Conservation (phyloP, 2,329 filamentous ascomycete genomes). For the Alternaria brassicae region DNA sequence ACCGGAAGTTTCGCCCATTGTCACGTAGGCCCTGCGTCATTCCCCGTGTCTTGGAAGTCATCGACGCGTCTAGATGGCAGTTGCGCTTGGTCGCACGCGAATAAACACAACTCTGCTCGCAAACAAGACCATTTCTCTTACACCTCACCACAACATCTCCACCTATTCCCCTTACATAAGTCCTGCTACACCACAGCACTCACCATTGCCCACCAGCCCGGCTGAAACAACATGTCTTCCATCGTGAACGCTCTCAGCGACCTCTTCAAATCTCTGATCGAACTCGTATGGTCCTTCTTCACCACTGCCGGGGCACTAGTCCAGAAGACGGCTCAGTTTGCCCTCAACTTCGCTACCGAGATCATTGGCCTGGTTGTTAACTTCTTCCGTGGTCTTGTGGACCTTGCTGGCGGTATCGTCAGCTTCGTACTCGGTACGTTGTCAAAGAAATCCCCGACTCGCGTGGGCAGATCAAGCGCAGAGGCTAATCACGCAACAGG, state of each 20-base stretch:
- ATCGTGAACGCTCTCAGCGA: slow-evolving; percentile 44
- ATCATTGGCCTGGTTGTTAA: slow-evolving; percentile 41
- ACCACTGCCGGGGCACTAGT: slow-evolving; percentile 43
- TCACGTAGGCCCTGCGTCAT: slow-evolving; percentile 36
- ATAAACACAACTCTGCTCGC: slow-evolving; percentile 3
- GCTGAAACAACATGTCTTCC: slow-evolving; percentile 38
- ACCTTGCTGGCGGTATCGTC: slow-evolving; percentile 45
- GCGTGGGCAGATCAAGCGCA: background rate
- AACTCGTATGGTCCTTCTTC: slow-evolving; percentile 48
- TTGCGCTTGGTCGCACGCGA: slow-evolving; percentile 12
- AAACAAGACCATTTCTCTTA: background rate
- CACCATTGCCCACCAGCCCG: background rate
- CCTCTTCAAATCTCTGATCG: slow-evolving; percentile 42
- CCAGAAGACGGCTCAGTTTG: slow-evolving; percentile 40
- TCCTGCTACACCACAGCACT: background rate
- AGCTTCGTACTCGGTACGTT: slow-evolving; percentile 43
- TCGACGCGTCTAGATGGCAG: slow-evolving; percentile 7
- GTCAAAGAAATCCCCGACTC: background rate
- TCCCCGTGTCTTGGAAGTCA: background rate
- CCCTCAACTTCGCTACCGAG: slow-evolving; percentile 34
- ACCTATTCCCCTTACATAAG: background rate
- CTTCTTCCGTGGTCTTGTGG: slow-evolving; percentile 44
- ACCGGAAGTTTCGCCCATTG: background rate
- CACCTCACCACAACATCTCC: background rate
- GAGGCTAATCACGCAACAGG: slow-evolving; percentile 30